These are phyloP conservation scores for Eruca vesicaria DNA, from an alignment of 441 rosid genomes.

Conservation along the genomic window DNA sequence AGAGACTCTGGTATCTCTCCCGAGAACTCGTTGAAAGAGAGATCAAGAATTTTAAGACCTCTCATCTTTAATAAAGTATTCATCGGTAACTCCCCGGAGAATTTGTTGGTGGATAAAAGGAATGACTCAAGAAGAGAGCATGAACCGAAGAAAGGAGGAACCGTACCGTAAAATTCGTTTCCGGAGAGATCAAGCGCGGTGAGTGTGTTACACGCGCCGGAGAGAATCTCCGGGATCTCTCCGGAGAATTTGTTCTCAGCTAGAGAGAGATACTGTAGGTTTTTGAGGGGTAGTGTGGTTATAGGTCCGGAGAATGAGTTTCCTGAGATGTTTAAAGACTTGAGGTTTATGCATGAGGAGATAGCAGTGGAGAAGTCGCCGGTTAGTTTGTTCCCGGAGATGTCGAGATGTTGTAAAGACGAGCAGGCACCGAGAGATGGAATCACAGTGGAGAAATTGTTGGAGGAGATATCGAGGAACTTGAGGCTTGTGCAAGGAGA, in stretches of 20 bases:
- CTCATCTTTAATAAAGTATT: slow-evolving; percentile 58
- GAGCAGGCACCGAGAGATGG: slow-evolving; percentile 68
- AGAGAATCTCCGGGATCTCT: slow-evolving; percentile 61
- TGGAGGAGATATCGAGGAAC: slow-evolving; percentile 66
- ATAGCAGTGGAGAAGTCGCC: slow-evolving; percentile 61
- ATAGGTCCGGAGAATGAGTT: slow-evolving; percentile 61
- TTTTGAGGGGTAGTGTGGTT: slow-evolving; percentile 55
- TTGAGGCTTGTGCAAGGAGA: slow-evolving; percentile 54
- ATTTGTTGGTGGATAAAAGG: slow-evolving; percentile 58
- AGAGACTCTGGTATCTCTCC: slow-evolving; percentile 68
- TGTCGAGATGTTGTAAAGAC: slow-evolving; percentile 65
- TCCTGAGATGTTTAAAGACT: slow-evolving; percentile 57
- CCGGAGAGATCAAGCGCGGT: slow-evolving; percentile 70
- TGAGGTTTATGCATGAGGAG: slow-evolving; percentile 53
- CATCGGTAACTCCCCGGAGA: slow-evolving; percentile 67
- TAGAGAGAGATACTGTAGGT: slow-evolving; percentile 52
- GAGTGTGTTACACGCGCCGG: slow-evolving; percentile 69
- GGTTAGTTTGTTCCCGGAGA: slow-evolving; percentile 61
- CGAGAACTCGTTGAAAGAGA: slow-evolving; percentile 58
- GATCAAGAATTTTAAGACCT: slow-evolving; percentile 51
- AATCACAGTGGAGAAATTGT: slow-evolving; percentile 55
- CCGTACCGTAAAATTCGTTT: slow-evolving; percentile 62
- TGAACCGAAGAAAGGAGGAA: slow-evolving; percentile 59
- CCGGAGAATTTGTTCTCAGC: slow-evolving; percentile 58
- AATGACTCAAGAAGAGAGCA: slow-evolving; percentile 58